A percentile compares a stretch with the other conserved stretches of the same genome.
Conservation (phyloP, 2,329 filamentous ascomycete genomes). For the Apiospora saccharicola region DNA sequence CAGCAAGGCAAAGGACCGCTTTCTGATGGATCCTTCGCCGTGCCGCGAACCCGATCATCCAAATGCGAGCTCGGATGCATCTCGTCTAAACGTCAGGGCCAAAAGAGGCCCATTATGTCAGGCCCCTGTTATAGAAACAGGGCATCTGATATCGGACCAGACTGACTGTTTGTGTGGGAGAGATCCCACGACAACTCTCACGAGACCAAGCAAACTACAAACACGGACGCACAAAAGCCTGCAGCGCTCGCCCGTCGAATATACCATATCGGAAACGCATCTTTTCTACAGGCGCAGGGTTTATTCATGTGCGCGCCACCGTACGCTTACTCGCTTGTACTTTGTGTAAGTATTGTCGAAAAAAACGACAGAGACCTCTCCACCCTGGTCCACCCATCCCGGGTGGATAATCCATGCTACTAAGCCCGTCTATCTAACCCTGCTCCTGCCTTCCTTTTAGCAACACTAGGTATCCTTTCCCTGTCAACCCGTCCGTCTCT, state of each 20-base stretch:
- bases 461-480: background rate
- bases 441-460: background rate
- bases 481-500: background rate
- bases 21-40: background rate
- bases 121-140: background rate
- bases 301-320: background rate
- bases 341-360: background rate
- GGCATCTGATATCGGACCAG: background rate
- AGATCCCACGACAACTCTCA: background rate
- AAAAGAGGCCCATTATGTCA: background rate
- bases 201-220: background rate
- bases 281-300: conserved; percentile 1
- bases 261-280: conserved; percentile 4
- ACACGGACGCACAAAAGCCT: background rate
- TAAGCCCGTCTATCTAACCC: background rate
- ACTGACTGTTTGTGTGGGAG: background rate
- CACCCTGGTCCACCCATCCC: background rate
- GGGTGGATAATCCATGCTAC: background rate
- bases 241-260: background rate
- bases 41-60: background rate
- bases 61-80: background rate
- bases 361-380: background rate
- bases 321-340: background rate
- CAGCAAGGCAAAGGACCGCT: background rate
- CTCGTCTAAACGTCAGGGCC: background rate